Conservation (phyloP, 306 rosid species). For the Potentilla sterilis region DNA sequence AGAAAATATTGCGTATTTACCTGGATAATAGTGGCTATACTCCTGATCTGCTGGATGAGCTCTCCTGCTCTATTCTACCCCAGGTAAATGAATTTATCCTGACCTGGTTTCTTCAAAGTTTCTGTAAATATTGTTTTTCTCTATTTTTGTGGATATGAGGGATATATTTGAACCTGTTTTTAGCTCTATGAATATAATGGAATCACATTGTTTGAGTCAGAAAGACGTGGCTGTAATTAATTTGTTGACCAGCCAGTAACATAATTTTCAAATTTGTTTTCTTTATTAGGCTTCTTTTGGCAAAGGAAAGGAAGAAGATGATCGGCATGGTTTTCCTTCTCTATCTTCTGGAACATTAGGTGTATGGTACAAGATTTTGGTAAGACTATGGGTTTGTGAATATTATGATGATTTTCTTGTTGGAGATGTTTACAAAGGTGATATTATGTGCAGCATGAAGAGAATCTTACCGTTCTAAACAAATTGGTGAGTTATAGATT, state of each 20-base stretch:
- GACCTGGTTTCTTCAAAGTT: not conserved
- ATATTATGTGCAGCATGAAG: constrained; percentile 44
- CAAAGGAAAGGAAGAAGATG: constrained; percentile 26
- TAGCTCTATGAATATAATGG: not conserved
- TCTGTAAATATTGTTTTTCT: not conserved
- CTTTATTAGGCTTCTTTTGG: constrained; percentile 22
- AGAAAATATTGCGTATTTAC: constrained; percentile 36
- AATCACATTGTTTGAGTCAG: not conserved
- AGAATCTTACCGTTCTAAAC: constrained; percentile 31
- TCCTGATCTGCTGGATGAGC: constrained; percentile 32
- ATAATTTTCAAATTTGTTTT: not conserved
- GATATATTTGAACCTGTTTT: not conserved
- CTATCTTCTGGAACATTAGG: constrained; percentile 34
- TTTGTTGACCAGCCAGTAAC: not conserved
- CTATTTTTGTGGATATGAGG: not conserved
- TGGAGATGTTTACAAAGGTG: constrained; percentile 17
- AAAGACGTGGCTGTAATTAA: not conserved
- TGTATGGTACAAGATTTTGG: constrained; percentile 42
- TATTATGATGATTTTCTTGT: constrained; percentile 12
- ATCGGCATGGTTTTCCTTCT: constrained; percentile 32
- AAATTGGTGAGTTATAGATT: constrained; percentile 35
- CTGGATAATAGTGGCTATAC: constrained; percentile 36
- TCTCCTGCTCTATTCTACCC: constrained; percentile 30
- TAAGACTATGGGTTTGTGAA: constrained; percentile 19
- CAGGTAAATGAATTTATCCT: constrained; percentile 23